Evolutionary conservation across 2,329 filamentous ascomycete genomes (phyloP), one percentile per base, ranked within the genome.

Genomic region (Pleoardoris graminearum): DNA sequence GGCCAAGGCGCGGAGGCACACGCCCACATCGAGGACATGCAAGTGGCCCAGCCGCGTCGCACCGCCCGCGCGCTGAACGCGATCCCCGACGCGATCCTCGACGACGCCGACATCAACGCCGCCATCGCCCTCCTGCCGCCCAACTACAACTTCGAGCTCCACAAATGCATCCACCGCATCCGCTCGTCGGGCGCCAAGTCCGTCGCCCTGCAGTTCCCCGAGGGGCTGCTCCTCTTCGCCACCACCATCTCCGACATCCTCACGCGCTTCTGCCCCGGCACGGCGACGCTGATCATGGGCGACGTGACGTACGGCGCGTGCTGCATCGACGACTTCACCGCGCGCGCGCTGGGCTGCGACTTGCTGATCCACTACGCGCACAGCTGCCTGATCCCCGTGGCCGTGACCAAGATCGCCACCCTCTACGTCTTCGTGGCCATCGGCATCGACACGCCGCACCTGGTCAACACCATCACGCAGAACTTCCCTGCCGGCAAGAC

Each of bases 91-190:
- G 88, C 93, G 58, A 96, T 99, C 58, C 80, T 94, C 17, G 82
- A 96, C 58, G 88, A 99, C 67, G 80, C 86, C 42, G 89, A 88
- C 42, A 89, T 99, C 67, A 93, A 93, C 72, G 88, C 86, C 38
- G 94, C 94, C 3, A 91, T 97, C 53, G 81, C 85, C 5, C 82
- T 99, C 27, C 84, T 99, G 2, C 94, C 94, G 1, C 79, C 85
- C n/a, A 99, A 99, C 79, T 99, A 99, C 81, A 93, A 90, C 65
- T 99, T 99, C 72, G 94, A 99, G 77, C 91, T 99, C 50, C 94
- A 91, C 71, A 99, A 99, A 78, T 99, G 94, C 7, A 95, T 99
- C 66, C 91, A 97, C 75, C 86, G 93, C 42, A 92, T 99, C 72
- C 88, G 90, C 38, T 88, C 87, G 1, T 85, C 88, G 7, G 85